phyloP scores from a whole-genome alignment of 164 flowering plant species.

The Vitis labrusca region DNA sequence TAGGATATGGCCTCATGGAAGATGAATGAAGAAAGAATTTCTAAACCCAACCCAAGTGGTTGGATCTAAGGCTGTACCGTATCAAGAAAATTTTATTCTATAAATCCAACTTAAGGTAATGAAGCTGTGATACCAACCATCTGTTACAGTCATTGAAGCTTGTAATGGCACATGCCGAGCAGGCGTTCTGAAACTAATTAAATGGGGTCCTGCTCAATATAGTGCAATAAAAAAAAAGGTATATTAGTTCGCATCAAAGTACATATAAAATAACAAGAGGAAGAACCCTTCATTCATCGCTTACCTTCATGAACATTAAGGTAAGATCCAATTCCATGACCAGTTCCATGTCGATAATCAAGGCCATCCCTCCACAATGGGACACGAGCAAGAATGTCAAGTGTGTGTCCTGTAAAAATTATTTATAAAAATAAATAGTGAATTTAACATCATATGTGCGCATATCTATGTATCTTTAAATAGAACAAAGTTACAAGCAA shows the following conservation, averaged over 20 bases:
- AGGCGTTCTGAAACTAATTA: slow-evolving; percentile 80
- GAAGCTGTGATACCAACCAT: slow-evolving; percentile 56
- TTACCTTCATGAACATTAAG: slow-evolving; percentile 95
- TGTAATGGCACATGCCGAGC: slow-evolving; percentile 83
- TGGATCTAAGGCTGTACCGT: not conserved
- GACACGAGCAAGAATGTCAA: slow-evolving; percentile 90
- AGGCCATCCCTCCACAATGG: slow-evolving; percentile 95
- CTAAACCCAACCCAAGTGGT: not conserved
- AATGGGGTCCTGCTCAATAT: slow-evolving; percentile 73
- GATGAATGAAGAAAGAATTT: not conserved
- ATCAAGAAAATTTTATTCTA: not conserved
- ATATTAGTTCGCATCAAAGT: slow-evolving; percentile 2
- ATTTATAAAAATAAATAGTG: not conserved
- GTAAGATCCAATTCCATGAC: slow-evolving; percentile 95
- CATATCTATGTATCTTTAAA: not conserved
- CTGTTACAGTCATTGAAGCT: slow-evolving; percentile 93
- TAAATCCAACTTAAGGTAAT: not conserved
- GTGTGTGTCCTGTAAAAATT: slow-evolving; percentile 58
- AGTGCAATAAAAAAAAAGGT: slow-evolving; percentile 3
- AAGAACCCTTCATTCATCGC: slow-evolving; percentile 9
- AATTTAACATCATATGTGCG: not conserved
- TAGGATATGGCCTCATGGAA: not conserved
- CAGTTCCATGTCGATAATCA: slow-evolving; percentile 99
- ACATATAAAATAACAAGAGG: not conserved
- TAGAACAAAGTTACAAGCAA: not conserved